phyloP scores from a whole-genome alignment of 495 filamentous ascomycete genomes.

The Aspergillus conjunctus region DNA sequence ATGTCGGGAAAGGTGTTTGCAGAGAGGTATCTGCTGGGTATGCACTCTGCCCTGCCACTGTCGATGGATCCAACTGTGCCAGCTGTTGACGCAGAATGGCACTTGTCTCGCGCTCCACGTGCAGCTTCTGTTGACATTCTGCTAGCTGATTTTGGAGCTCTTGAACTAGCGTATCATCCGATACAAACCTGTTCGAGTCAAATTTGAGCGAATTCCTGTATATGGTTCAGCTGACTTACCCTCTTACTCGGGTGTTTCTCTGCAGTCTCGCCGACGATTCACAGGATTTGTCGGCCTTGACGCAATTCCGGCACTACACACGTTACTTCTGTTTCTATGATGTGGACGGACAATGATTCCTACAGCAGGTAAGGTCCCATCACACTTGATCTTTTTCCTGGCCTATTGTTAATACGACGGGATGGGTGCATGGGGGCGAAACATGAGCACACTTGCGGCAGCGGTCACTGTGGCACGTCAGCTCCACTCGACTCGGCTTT shows the following conservation, averaged over 20 bases:
- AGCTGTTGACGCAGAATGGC: background rate
- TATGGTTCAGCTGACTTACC: background rate
- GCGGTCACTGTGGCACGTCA: background rate
- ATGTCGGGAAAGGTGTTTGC: background rate
- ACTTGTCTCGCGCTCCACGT: background rate
- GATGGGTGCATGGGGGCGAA: background rate
- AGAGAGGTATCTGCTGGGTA: background rate
- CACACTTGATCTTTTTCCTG: background rate
- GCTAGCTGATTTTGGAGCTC: background rate
- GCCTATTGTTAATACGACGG: background rate
- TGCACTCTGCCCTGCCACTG: background rate
- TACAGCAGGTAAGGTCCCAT: background rate
- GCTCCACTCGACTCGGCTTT: background rate
- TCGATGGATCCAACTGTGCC: background rate
- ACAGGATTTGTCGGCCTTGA: background rate
- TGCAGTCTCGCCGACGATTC: background rate
- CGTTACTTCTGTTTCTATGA: background rate
- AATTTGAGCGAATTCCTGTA: background rate
- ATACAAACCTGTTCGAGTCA: background rate
- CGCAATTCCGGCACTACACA: constrained; percentile 5
- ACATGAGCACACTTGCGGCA: background rate
- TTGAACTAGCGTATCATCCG: background rate
- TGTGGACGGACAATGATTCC: background rate
- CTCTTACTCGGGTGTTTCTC: constrained; percentile 4
- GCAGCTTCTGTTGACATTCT: background rate